phyloP scores from a whole-genome alignment of 2,329 filamentous ascomycete genomes.

The Fusarium piperis region DNA sequence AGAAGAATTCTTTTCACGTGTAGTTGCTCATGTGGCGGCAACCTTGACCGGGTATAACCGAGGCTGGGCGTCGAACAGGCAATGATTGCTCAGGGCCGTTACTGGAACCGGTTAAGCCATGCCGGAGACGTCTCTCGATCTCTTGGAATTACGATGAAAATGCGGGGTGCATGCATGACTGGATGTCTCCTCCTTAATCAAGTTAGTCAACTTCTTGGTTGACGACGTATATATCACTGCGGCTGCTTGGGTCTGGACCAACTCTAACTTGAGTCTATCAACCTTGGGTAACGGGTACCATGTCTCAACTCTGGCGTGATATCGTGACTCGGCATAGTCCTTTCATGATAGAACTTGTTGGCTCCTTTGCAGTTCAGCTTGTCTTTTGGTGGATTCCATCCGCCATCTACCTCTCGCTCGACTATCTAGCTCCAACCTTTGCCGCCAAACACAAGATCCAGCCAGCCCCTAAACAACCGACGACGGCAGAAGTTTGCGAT shows the following conservation, averaged over 20 bases:
- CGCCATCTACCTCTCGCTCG: conserved; percentile 54
- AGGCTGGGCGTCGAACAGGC: background rate
- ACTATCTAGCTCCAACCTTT: conserved; percentile 56
- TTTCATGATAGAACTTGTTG: conserved; percentile 51
- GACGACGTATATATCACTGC: background rate
- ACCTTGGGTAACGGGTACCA: background rate
- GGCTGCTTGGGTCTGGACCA: background rate
- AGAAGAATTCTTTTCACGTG: background rate
- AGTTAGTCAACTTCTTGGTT: conserved; percentile 3
- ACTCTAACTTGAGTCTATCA: background rate
- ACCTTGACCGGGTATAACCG: background rate
- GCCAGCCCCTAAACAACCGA: conserved; percentile 60
- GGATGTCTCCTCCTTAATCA: conserved; percentile 8
- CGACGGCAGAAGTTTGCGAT: conserved; percentile 52
- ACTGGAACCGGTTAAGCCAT: background rate
- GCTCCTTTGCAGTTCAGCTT: conserved; percentile 52
- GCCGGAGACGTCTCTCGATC: background rate
- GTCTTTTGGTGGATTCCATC: conserved; percentile 59
- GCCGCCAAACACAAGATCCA: conserved; percentile 64
- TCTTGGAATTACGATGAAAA: background rate
- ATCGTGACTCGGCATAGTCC: background rate
- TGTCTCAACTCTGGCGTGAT: conserved; percentile 10
- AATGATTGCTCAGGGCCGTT: background rate
- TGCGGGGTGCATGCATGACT: conserved; percentile 9
- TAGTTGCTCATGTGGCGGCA: background rate